Evolutionary conservation across 169 alveolate genomes (phyloP), one percentile per base, ranked within the genome.

Genomic region (Babesia divergens): DNA sequence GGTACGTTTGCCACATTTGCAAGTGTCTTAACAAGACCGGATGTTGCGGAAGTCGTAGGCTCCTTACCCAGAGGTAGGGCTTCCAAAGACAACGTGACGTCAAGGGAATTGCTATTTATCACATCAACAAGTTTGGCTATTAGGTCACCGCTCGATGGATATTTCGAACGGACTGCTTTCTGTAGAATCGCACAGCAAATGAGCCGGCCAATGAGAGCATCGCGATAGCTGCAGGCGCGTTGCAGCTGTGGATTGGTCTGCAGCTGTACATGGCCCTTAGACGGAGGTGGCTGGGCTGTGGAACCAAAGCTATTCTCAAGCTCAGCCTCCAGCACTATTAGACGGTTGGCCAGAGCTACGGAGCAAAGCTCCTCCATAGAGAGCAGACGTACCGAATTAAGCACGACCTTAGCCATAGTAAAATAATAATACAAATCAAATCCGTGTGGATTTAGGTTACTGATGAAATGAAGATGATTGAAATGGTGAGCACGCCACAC

Each of bases 301-400:
- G 56, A 6, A 2, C 74, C 72, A 9, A 80, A 22, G 20, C 49
- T 32, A 18, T 60, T 68, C n/a, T 77, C 77, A 32, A 80, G 47
- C 37, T 68, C 88, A 22, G 82, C 65, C 47, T 80, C 83, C 13
- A 80, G 51, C 4, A 65, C 65, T 14, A 80, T 54, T 6, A 40
- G 29, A 50, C 74, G 70, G 38, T 69, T 80, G 18, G 83, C 38
- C 47, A 80, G 37, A 2, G 82, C 88, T 46, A 80, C 71, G 42
- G 69, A 50, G 37, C 69, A 80, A 26, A 80, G 47, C 56, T 80
- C 88, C 47, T 80, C 88, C 66, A 69, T 68, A 37, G 86, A 77
- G n/a, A 77, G 55, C 29, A 77, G 38, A 6, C 72, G 70, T 32
- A 51, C 71, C 55, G 72, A 46, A 58, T 77, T 72, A 37, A 77